Evolutionary conservation across 176 grass and related monocot species (phyloP), one percentile per base, ranked within the genome.

Genomic region (Rhynchospora tenuis): DNA sequence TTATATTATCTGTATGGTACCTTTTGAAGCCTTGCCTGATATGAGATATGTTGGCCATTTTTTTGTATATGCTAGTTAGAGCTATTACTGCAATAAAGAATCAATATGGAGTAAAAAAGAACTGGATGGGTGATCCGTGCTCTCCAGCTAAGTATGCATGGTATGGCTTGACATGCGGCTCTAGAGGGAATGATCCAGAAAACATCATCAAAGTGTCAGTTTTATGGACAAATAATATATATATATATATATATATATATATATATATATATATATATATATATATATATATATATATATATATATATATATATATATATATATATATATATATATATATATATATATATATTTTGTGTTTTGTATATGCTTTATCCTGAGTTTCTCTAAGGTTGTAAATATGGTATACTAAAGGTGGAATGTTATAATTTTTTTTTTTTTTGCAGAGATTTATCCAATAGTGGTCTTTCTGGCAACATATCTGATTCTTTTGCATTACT

Each of bases 121-220:
- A 91, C 6, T 93, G 91, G 91, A 93, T 83, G 42, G 89, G 87
- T 3, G 86, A 94, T 80, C 91, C 89, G 23, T 94, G 91, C 86
- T 85, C 72, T 8, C 81, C 62, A 8, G 6, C 5, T 16, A 48
- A 83, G 16, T 57, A 51, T 64, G 11, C 48, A 48, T 94, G 89
- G 87, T 31, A 85, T 8, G 91, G 89, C 13, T 46, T 94, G 43
- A 87, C 61, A 15, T 94, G 91, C 70, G 85, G 27, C 3, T 79
- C 70, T 9, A 44, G 7, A 13, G 38, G 27, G 5, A 38, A 9
- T 73, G 61, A 57, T 47, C 13, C 50, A 44, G 1, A 17, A 33
- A 88, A 74, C 54, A 86, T 94, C 73, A 84, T 62, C 48, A 67
- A 69, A 62, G 0, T 94, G 87, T 94, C 31, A 90, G 76, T 59